Percentiles rank a stretch among this genome's conserved stretches.
Evolutionary conservation across 176 grass and related monocot genomes (phyloP).

Genomic region (Carex littledalei): DNA sequence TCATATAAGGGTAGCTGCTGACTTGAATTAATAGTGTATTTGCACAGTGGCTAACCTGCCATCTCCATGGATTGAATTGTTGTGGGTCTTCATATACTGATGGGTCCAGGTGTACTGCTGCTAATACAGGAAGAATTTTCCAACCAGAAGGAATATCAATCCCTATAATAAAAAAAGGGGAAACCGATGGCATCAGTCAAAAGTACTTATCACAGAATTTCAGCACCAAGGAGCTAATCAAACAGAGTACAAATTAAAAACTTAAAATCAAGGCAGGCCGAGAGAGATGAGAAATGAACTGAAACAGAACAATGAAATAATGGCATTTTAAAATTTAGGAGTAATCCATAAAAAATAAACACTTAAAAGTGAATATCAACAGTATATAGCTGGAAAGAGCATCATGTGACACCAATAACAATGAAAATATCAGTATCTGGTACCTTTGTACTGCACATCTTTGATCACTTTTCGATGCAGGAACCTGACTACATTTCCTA

Average conservation of each 20-base stretch:
- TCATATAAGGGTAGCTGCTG: background rate
- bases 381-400: background rate
- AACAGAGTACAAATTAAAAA: background rate
- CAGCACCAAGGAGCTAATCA: background rate
- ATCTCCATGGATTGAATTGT: slow-evolving; percentile 78
- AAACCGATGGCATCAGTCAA: background rate
- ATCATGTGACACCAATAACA: background rate
- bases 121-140: slow-evolving; percentile 75
- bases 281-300: background rate
- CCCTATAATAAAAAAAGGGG: slow-evolving; percentile 32
- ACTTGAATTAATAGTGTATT: background rate
- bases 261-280: background rate
- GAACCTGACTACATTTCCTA: slow-evolving; percentile 95
- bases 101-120: slow-evolving; percentile 67
- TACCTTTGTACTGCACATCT: slow-evolving; percentile 94
- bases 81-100: slow-evolving; percentile 61
- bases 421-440: background rate
- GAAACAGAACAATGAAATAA: background rate
- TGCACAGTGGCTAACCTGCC: slow-evolving; percentile 50
- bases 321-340: background rate
- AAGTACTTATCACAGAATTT: background rate
- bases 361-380: background rate
- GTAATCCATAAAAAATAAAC: background rate
- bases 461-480: slow-evolving; percentile 79
- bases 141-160: slow-evolving; percentile 74